Evolutionary conservation across 2,329 filamentous ascomycete species (phyloP).

Genomic region (Pseudogymnoascus sp.): DNA sequence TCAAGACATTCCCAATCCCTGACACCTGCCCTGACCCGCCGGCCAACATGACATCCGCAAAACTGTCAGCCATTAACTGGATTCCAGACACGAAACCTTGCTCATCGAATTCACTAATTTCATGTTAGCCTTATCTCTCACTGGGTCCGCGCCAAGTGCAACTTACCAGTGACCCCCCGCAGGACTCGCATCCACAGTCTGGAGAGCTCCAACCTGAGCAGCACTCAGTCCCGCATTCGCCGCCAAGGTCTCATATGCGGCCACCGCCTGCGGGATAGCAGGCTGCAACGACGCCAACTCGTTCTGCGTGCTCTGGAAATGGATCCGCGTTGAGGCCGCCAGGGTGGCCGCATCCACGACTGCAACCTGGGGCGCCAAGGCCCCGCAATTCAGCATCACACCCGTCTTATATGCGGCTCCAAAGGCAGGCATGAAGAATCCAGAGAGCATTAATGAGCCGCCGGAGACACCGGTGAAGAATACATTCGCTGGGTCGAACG

Average conservation of each 20-base stretch:
- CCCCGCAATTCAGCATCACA: conserved; percentile 51
- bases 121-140: neutral
- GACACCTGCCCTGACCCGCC: conserved; percentile 43
- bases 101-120: conserved; percentile 44
- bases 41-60: conserved; percentile 42
- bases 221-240: conserved; percentile 36
- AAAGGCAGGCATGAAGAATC: conserved; percentile 50
- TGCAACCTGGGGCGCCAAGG: conserved; percentile 44
- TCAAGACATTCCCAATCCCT: conserved; percentile 45
- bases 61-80: conserved; percentile 49
- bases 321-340: conserved; percentile 41
- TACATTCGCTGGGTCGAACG: conserved; percentile 45
- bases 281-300: conserved; percentile 44
- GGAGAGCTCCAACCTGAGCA: conserved; percentile 41
- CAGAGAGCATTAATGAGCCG: conserved; percentile 45
- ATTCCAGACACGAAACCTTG: conserved; percentile 48
- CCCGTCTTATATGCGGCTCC: conserved; percentile 33
- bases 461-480: conserved; percentile 53
- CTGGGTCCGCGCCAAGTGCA: neutral
- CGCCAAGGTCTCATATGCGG: conserved; percentile 45
- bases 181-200: conserved; percentile 51
- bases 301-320: conserved; percentile 48
- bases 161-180: conserved; percentile 43
- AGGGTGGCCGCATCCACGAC: conserved; percentile 38
- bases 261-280: conserved; percentile 43